Percentiles rank a stretch among this genome's conserved stretches.
These are phyloP conservation scores for Colletotrichum cereale DNA, from an alignment of 2,329 filamentous ascomycete species.

Conservation along the genomic window DNA sequence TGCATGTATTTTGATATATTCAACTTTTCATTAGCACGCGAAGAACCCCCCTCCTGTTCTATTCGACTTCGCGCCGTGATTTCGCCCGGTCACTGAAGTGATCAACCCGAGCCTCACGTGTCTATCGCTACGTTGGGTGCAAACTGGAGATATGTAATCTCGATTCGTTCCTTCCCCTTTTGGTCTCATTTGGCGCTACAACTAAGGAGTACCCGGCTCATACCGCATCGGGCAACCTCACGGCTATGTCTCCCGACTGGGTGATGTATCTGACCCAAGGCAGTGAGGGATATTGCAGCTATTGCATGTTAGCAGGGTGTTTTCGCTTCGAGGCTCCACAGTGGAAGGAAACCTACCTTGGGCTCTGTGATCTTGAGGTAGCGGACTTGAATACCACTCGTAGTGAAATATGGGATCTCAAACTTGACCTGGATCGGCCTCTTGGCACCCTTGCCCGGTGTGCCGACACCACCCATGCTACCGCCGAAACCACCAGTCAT, in stretches of 20 bases:
- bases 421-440: conserved; percentile 99
- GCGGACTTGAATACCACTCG: conserved; percentile 96
- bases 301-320: conserved; percentile 39
- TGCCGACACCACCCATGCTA: conserved; percentile 92
- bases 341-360: conserved; percentile 78
- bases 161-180: conserved; percentile 7
- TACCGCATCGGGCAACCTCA: conserved; percentile 91
- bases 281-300: conserved; percentile 98
- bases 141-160: not conserved
- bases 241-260: conserved; percentile 96
- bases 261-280: conserved; percentile 99
- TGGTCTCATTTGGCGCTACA: conserved; percentile 6
- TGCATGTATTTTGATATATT: conserved; percentile 19
- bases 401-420: conserved; percentile 99
- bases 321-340: not conserved
- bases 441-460: conserved; percentile 84
- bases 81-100: not conserved
- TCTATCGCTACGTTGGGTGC: conserved; percentile 18
- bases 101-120: conserved; percentile 2
- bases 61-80: not conserved
- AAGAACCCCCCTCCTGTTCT: not conserved
- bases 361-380: conserved; percentile 99
- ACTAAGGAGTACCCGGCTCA: conserved; percentile 54
- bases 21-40: conserved; percentile 1
- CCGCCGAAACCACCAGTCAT: conserved; percentile 99